phyloP scores from a whole-genome alignment of 2,329 filamentous ascomycete species.

The Xylaria sp. region DNA sequence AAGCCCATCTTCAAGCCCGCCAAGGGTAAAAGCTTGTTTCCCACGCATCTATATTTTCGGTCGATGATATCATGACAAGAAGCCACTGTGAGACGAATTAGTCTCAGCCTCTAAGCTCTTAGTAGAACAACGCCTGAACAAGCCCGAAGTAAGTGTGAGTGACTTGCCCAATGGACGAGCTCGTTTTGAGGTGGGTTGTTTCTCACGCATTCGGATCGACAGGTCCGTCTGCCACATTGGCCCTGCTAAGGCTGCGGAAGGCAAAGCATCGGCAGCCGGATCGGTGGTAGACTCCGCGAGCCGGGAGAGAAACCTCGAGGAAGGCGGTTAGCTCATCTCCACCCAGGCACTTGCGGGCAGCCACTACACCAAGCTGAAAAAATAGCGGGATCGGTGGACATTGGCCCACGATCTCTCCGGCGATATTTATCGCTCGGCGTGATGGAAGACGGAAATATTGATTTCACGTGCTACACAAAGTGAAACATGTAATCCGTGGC shows the following conservation, averaged over 20 bases:
- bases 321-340: neutral
- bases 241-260: constrained; percentile 12
- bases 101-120: constrained; percentile 17
- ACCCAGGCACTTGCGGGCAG: no score
- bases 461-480: no score
- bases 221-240: constrained; percentile 23
- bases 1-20: constrained; percentile 17
- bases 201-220: constrained; percentile 24
- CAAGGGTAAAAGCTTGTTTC: constrained; percentile 7
- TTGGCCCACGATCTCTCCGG: no score
- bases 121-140: constrained; percentile 19
- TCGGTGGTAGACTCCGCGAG: constrained; percentile 14
- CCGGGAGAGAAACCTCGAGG: constrained; percentile 3
- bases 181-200: constrained; percentile 14
- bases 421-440: no score
- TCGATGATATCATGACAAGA: constrained; percentile 24
- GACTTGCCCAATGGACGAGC: constrained; percentile 13
- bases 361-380: constrained; percentile 14
- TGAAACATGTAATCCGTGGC: no score
- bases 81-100: constrained; percentile 13
- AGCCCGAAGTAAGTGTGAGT: constrained; percentile 5
- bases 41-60: constrained; percentile 17
- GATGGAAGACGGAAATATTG: no score
- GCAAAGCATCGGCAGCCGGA: neutral
- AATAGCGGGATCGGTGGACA: neutral